Evolutionary conservation across 2,329 filamentous ascomycete species (phyloP).

Genomic region (Trematosphaeria pertusa): DNA sequence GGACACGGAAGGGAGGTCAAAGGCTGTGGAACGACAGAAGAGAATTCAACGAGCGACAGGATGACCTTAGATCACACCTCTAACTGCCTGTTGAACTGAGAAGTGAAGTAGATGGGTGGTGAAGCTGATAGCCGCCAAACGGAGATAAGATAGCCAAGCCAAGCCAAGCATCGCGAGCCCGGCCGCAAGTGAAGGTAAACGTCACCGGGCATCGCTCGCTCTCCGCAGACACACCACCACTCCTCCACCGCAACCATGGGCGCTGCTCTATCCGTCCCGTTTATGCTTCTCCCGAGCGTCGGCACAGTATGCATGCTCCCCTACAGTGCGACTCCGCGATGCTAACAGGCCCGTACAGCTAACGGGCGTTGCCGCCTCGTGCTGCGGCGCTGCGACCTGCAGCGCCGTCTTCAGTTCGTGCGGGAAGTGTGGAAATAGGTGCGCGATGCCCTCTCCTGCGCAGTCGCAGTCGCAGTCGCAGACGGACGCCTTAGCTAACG

Average conservation of each 20-base stretch:
- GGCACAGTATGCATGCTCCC: constrained; percentile 71
- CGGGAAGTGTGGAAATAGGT: constrained; percentile 97
- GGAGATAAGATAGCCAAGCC: constrained; percentile 5
- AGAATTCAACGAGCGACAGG: too few species aligned
- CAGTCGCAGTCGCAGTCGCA: too few species aligned
- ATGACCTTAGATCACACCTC: too few species aligned
- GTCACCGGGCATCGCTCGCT: constrained; percentile 16
- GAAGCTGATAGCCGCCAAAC: neutral
- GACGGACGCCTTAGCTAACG: constrained; percentile 22
- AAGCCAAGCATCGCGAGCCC: neutral
- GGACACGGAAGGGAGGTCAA: too few species aligned
- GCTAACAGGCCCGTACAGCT: constrained; percentile 63
- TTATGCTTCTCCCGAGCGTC: constrained; percentile 85
- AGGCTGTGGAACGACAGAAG: too few species aligned
- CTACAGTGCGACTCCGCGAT: constrained; percentile 12
- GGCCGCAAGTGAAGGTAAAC: constrained; percentile 1
- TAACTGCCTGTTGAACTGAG: neutral
- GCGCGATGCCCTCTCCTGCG: constrained; percentile 23
- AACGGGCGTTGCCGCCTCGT: constrained; percentile 81
- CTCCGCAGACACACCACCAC: constrained; percentile 8
- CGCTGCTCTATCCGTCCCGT: constrained; percentile 85
- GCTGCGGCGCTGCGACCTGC: constrained; percentile 95
- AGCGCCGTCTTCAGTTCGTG: constrained; percentile 95
- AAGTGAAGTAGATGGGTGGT: neutral
- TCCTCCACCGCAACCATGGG: constrained; percentile 69